Percentiles rank a stretch among this genome's conserved stretches.
These are phyloP conservation scores for Epichloe uncinata DNA, from an alignment of 2,329 filamentous ascomycete species.

Conservation along the genomic window DNA sequence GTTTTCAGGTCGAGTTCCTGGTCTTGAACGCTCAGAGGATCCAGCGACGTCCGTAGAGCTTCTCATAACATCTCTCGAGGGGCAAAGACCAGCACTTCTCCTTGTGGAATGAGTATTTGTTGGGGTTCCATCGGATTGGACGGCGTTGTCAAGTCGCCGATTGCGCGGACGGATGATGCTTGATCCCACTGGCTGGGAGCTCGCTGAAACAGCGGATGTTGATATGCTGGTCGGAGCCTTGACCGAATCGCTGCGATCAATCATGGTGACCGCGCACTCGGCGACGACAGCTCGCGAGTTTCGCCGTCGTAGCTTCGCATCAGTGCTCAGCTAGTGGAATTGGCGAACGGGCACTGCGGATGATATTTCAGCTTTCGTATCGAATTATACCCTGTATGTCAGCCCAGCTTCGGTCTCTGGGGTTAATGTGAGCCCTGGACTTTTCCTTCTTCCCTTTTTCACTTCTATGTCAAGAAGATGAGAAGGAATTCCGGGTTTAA, in stretches of 20 bases:
- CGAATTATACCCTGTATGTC: background rate
- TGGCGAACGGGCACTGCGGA: background rate
- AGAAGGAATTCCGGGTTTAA: no score
- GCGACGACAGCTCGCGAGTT: slow-evolving; percentile 18
- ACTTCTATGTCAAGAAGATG: no score
- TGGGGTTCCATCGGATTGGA: slow-evolving; percentile 16
- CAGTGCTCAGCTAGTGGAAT: slow-evolving; percentile 11
- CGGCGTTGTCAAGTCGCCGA: slow-evolving; percentile 27
- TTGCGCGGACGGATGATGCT: slow-evolving; percentile 35
- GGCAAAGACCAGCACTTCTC: background rate
- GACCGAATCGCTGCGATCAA: slow-evolving; percentile 18
- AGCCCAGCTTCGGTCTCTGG: background rate
- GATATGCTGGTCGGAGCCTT: slow-evolving; percentile 25
- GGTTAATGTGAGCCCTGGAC: no score
- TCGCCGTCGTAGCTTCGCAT: slow-evolving; percentile 17
- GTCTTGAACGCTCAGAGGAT: background rate
- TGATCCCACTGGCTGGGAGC: slow-evolving; percentile 27
- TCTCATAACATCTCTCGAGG: background rate
- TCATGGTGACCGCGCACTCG: slow-evolving; percentile 24
- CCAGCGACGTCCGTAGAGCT: background rate
- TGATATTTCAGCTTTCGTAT: background rate
- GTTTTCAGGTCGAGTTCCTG: slow-evolving; percentile 14
- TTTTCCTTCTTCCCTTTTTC: no score
- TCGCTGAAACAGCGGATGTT: slow-evolving; percentile 31
- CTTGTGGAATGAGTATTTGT: background rate